Evolutionary conservation across 768 basidiomycete genomes (phyloP).

Genomic region (Galerina sulciceps): DNA sequence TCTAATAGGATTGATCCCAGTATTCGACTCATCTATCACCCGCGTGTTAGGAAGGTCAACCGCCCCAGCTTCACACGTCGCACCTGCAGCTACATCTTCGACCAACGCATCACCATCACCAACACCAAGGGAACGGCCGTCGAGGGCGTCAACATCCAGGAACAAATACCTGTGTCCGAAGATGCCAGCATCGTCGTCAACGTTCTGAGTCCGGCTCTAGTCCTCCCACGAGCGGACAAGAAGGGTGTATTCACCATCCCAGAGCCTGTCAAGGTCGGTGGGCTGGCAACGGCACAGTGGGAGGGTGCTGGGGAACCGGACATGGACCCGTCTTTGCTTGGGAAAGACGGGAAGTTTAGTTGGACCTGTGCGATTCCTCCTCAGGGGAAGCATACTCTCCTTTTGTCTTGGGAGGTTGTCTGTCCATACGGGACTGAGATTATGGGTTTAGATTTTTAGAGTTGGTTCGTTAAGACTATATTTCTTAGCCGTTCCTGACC

Average conservation of each 20-base stretch:
- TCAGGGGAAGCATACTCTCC: slow-evolving; percentile 21
- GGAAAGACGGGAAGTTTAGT: slow-evolving; percentile 29
- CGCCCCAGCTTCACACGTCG: no score
- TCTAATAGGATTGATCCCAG: no score
- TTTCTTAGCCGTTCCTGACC: no score
- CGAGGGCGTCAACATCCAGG: no score
- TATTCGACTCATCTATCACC: no score
- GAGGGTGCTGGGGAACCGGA: slow-evolving; percentile 35
- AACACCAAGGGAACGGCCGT: not conserved
- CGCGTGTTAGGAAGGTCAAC: no score
- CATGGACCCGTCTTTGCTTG: slow-evolving; percentile 24
- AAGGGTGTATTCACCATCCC: slow-evolving; percentile 15
- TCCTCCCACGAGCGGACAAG: not conserved
- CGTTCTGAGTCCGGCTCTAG: slow-evolving; percentile 34
- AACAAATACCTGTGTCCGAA: no score
- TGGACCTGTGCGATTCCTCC: slow-evolving; percentile 26
- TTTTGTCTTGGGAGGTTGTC: slow-evolving; percentile 26
- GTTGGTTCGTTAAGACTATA: no score
- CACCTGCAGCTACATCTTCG: no score
- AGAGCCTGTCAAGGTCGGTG: slow-evolving; percentile 25
- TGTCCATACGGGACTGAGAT: not conserved
- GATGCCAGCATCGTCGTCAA: slow-evolving; percentile 44
- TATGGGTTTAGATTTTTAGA: no score
- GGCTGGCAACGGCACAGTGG: slow-evolving; percentile 40
- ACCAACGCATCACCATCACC: no score